These are phyloP conservation scores for Colletotrichum karsti DNA, from an alignment of 2,329 filamentous ascomycete species.

Conservation along the genomic window DNA sequence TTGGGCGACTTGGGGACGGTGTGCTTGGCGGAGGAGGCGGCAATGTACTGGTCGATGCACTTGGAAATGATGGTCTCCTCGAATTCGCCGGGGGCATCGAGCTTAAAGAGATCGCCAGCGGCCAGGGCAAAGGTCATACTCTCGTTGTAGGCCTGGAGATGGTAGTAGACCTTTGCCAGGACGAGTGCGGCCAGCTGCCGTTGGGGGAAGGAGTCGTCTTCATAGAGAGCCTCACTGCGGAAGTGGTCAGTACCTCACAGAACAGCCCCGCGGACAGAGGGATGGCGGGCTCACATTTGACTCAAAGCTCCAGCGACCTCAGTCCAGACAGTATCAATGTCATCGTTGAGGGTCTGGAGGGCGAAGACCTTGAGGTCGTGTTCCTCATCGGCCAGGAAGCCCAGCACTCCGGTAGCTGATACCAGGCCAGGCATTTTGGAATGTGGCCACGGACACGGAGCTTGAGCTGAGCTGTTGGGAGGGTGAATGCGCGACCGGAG, in stretches of 20 bases:
- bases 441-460: slow-evolving; percentile 29
- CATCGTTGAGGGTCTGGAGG: slow-evolving; percentile 91
- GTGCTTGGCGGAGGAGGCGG: slow-evolving; percentile 67
- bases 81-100: slow-evolving; percentile 91
- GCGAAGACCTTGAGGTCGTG: slow-evolving; percentile 94
- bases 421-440: slow-evolving; percentile 86
- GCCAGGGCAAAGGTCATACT: slow-evolving; percentile 98
- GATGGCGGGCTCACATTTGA: slow-evolving; percentile 75
- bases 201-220: slow-evolving; percentile 94
- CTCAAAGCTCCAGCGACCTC: slow-evolving; percentile 93
- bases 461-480: slow-evolving; percentile 10
- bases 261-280: neutral
- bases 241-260: slow-evolving; percentile 12
- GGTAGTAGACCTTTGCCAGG: slow-evolving; percentile 97
- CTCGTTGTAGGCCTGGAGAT: slow-evolving; percentile 98
- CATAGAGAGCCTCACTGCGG: slow-evolving; percentile 90
- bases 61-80: slow-evolving; percentile 99
- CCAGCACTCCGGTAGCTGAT: slow-evolving; percentile 92
- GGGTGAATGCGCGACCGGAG: neutral
- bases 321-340: slow-evolving; percentile 97
- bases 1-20: slow-evolving; percentile 51
- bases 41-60: slow-evolving; percentile 97
- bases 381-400: slow-evolving; percentile 95
- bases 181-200: slow-evolving; percentile 94
- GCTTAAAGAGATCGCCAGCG: slow-evolving; percentile 92